Base-by-base conservation (phyloP, 352 stramenopile genomes). In the Globisporangium acanthophoron region DNA sequence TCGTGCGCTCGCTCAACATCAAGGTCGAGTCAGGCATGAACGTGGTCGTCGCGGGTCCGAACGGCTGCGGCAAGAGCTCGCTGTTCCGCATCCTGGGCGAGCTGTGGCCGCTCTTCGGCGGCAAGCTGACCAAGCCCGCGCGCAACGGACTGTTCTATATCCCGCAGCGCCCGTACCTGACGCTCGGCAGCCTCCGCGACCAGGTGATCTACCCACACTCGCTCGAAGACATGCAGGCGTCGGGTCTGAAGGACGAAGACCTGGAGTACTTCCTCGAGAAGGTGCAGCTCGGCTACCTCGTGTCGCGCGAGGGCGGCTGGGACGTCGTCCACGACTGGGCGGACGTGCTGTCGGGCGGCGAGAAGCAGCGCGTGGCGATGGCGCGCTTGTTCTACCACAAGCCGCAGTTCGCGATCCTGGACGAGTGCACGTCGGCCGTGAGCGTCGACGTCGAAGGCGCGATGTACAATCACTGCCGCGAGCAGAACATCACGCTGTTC, bases 281-380 rank as follows among this genome's bases (percentile, higher is more conserved):
- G 68, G 87, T 96, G 9, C 77, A 94, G 50, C 69, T 96, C 1
- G 81, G 77, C 11, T 85, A 92, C 62, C 62, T 96, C 11, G 73
- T 94, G 24, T 69, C 78, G 13, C 78, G 79, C 49, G 77, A 90
- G 65, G 82, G 84, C 40, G 83, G 81, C 24, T 90, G 83, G 74
- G 85, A 93, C 55, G 71, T 86, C 6, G 73, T 93, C 29, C 78
- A 89, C 53, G 84, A 96, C 62, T 97, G 90, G 90, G 73, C 80
- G 1, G 85, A 96, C 61, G 85, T 96, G 44, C 66, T 97, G 7
- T 94, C 80, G 4, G 86, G 90, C 18, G 90, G 88, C 18, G 88
- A 97, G 73, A 97, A 97, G 70, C 88, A 97, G 76, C 83, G 88
- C 24, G 69, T 97, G 29, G 88, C 88, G 29, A 94, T 97, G 76